Conservation (phyloP, 2,329 filamentous ascomycete species). For the Colletotrichum sp. region DNA sequence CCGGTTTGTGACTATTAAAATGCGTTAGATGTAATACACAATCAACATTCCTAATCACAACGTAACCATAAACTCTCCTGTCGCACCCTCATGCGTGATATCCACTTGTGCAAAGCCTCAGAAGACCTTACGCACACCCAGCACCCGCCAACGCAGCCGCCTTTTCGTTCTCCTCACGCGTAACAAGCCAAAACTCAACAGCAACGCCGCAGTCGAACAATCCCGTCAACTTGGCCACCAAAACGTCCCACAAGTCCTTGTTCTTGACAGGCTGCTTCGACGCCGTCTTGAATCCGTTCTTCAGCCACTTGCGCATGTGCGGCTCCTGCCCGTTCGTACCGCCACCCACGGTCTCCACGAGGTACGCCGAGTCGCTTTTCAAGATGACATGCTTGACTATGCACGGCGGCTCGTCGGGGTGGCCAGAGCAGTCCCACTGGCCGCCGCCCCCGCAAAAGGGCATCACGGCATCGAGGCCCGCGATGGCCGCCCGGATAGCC, state of each 20-base stretch:
- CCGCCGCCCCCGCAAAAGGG: background rate
- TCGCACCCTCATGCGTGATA: background rate
- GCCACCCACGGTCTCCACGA: background rate
- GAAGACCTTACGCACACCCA: background rate
- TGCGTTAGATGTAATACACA: background rate
- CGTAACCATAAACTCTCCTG: background rate
- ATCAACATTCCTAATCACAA: background rate
- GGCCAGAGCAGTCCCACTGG: background rate
- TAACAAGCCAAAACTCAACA: background rate
- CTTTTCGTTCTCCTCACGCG: background rate
- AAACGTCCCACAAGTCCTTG: background rate
- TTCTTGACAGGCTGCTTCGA: background rate
- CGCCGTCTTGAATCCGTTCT: background rate
- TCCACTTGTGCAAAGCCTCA: background rate
- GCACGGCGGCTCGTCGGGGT: background rate
- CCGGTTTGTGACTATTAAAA: fast-evolving
- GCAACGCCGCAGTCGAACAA: background rate
- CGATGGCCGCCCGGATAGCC: background rate
- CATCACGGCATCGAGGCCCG: background rate
- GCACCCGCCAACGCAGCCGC: background rate
- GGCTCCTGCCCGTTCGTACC: background rate
- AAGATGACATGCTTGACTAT: background rate
- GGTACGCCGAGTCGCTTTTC: background rate
- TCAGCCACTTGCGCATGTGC: background rate
- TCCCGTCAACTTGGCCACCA: background rate